phyloP scores from a whole-genome alignment of 495 filamentous ascomycete genomes.

The Neurospora hispaniola region DNA sequence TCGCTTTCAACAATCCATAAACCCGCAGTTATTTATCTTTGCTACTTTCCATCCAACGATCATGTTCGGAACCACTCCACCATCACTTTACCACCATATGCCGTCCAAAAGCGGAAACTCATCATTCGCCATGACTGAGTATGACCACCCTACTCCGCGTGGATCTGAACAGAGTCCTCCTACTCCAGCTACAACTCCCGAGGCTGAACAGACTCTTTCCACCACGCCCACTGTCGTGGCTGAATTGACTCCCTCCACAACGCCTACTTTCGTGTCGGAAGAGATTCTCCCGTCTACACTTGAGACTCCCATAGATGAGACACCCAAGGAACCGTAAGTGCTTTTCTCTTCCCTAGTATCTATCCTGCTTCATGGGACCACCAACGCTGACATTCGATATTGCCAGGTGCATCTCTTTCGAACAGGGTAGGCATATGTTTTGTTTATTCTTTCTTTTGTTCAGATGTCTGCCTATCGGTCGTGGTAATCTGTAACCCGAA shows the following conservation, averaged over 20 bases:
- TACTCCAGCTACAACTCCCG: not conserved
- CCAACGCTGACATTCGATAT: not conserved
- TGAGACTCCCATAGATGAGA: not conserved
- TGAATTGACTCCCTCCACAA: not conserved
- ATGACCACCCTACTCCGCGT: not conserved
- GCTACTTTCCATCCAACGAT: not conserved
- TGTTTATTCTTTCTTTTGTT: not conserved
- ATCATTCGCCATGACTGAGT: not conserved
- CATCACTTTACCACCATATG: not conserved
- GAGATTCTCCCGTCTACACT: not conserved
- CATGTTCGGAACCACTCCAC: not conserved
- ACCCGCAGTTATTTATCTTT: not conserved
- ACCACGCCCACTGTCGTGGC: not conserved
- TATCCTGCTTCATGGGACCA: not conserved
- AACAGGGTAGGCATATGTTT: not conserved
- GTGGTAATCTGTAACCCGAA: not conserved
- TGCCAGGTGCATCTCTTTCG: not conserved
- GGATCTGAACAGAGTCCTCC: not conserved
- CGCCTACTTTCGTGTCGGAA: not conserved
- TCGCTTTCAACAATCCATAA: not conserved
- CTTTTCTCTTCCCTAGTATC: not conserved
- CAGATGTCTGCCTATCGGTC: not conserved
- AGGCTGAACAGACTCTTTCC: not conserved
- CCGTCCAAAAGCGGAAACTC: not conserved
- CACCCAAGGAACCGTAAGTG: not conserved